These are phyloP conservation scores for Fusarium sp. DNA, from an alignment of 2,329 filamentous ascomycete species.

Conservation along the genomic window DNA sequence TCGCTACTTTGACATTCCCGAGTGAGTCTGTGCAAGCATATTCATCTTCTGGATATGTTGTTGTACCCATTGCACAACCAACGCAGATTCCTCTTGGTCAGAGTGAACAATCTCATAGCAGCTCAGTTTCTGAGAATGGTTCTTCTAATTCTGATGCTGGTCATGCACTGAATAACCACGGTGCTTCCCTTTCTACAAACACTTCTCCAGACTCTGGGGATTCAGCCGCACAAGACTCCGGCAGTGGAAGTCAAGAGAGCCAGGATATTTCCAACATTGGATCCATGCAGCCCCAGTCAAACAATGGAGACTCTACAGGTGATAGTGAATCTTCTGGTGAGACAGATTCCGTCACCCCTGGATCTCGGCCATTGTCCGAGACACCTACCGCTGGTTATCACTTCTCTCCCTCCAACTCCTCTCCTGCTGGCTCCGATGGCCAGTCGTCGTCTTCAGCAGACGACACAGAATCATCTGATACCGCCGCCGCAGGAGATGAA, in stretches of 20 bases:
- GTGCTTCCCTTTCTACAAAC: neutral
- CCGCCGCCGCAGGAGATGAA: accelerated
- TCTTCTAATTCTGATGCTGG: neutral
- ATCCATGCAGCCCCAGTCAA: neutral
- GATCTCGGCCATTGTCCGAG: neutral
- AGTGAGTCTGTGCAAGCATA: conserved; percentile 4
- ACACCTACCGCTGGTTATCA: neutral
- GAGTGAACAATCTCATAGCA: neutral
- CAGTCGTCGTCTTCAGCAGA: neutral
- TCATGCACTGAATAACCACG: neutral
- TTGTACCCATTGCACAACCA: neutral
- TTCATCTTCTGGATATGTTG: conserved; percentile 8
- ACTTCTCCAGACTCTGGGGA: neutral
- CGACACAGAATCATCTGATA: neutral
- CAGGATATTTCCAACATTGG: neutral
- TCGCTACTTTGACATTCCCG: conserved; percentile 11
- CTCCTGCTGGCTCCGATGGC: neutral
- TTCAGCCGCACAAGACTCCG: neutral
- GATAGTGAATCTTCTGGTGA: neutral
- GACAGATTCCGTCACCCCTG: neutral
- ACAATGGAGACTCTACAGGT: neutral
- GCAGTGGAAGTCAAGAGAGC: neutral
- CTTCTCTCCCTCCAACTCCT: neutral
- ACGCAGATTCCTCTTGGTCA: neutral
- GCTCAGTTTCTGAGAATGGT: neutral